phyloP scores from a whole-genome alignment of 2,329 filamentous ascomycete species.

The Penicillium verrucosum region DNA sequence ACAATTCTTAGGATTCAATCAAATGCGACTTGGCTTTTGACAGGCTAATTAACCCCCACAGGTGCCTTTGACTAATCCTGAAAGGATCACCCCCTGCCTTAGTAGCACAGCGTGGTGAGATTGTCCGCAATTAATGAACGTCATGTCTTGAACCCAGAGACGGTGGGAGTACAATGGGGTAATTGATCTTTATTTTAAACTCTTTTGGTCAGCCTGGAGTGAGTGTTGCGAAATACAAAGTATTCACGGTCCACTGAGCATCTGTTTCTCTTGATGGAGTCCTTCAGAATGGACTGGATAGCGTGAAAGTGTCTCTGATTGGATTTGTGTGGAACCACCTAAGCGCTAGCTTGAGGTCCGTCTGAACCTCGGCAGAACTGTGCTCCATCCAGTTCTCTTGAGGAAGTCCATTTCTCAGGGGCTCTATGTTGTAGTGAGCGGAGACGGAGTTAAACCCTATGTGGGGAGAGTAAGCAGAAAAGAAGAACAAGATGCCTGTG shows the following conservation, averaged over 20 bases:
- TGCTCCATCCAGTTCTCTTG: neutral
- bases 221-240: neutral
- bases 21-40: neutral
- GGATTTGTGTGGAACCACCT: neutral
- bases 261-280: conserved; percentile 1
- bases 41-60: neutral
- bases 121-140: neutral
- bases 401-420: neutral
- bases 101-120: conserved; percentile 8
- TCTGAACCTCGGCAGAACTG: neutral
- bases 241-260: conserved; percentile 10
- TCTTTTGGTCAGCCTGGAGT: neutral
- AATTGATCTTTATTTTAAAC: conserved; percentile 1
- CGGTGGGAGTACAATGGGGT: neutral
- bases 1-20: neutral
- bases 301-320: neutral
- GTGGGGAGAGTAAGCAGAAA: neutral
- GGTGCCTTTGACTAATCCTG: neutral
- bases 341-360: neutral
- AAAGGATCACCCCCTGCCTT: conserved; percentile 19
- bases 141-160: conserved; percentile 14
- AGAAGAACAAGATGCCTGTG: neutral
- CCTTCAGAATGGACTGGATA: neutral
- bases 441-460: neutral
- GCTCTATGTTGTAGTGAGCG: neutral